Conservation (phyloP, 2,329 filamentous ascomycete species). For the Alternaria angustiovoidea region DNA sequence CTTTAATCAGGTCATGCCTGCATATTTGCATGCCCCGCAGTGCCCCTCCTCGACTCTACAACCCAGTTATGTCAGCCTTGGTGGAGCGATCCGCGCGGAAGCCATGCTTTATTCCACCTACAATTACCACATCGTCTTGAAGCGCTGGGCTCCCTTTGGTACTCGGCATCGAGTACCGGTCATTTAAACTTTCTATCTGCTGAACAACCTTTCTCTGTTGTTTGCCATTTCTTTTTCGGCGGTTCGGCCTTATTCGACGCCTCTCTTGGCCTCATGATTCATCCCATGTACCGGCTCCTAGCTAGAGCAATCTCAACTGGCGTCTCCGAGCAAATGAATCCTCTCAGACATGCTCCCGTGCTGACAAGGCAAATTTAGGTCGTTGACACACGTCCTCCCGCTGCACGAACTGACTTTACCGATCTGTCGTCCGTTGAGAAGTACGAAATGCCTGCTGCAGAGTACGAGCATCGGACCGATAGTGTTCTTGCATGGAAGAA, state of each 20-base stretch:
- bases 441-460: slow-evolving; percentile 83
- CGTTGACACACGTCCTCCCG: slow-evolving; percentile 78
- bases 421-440: slow-evolving; percentile 85
- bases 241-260: slow-evolving; percentile 16
- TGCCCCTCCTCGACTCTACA: slow-evolving; percentile 22
- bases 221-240: slow-evolving; percentile 25
- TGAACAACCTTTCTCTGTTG: slow-evolving; percentile 8
- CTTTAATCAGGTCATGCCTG: slow-evolving; percentile 18
- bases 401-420: slow-evolving; percentile 78
- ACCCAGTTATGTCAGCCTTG: slow-evolving; percentile 18
- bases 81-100: slow-evolving; percentile 18
- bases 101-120: slow-evolving; percentile 10
- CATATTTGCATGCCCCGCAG: slow-evolving; percentile 36
- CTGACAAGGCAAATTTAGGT: slow-evolving; percentile 64
- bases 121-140: slow-evolving; percentile 21
- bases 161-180: slow-evolving; percentile 6
- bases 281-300: slow-evolving; percentile 24
- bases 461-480: slow-evolving; percentile 86
- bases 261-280: slow-evolving; percentile 19
- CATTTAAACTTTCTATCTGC: not conserved
- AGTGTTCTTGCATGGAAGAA: slow-evolving; percentile 96
- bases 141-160: slow-evolving; percentile 10
- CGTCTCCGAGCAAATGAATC: slow-evolving; percentile 21
- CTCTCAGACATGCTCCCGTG: slow-evolving; percentile 20
- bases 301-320: slow-evolving; percentile 21